Base-by-base conservation (phyloP, 805 yeast genomes). In the Wickerhamomyces bisporus region DNA sequence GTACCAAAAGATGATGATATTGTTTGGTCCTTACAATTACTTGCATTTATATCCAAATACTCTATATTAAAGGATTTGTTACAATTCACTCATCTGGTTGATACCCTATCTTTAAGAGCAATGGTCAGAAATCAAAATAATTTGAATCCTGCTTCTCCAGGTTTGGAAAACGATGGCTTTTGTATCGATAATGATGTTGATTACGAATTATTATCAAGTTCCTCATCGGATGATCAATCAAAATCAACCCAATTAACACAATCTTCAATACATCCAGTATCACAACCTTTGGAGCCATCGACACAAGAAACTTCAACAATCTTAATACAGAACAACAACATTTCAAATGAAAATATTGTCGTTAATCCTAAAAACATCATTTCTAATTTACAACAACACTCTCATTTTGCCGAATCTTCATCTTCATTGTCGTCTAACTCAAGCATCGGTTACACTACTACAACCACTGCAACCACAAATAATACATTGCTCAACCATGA, bases 1-100 rank as follows among this genome's bases (percentile, higher is more conserved):
- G 73, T 88, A 6, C 97, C 97, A 2, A 75, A 86, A 40, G 95
- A 86, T 45, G 97, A 91, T 57, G 98, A 91, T 55, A 86, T 91
- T 14, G 80, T 87, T 26, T 88, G 96, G 96, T 83, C 95, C 4
- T 66, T 91, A 38, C 98, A 91, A 60, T 70, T 93, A 16, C 61
- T 93, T 35, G 98, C 98, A 12, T 91, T 88, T 60, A 86, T 89
- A 30, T 88, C 97, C 5, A 91, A 91, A 60, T 91, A 93, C 53
- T 81, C 96, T 0, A 73, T 77, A 44, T 65, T 89, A 58, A 84
- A 89, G 52, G 81, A 78, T 27, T 71, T 70, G 34, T 65, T 91
- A 41, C 94, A 88, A 48, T 75, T 73, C 36, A 80, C 95, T 3
- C 83, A 84, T 58, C 63, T 88, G 33, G 79, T 88, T 8, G 81